Evolutionary conservation across 2,329 filamentous ascomycete species (phyloP), one percentile per base, ranked within the genome.

Genomic region (Botrytis fragariae): DNA sequence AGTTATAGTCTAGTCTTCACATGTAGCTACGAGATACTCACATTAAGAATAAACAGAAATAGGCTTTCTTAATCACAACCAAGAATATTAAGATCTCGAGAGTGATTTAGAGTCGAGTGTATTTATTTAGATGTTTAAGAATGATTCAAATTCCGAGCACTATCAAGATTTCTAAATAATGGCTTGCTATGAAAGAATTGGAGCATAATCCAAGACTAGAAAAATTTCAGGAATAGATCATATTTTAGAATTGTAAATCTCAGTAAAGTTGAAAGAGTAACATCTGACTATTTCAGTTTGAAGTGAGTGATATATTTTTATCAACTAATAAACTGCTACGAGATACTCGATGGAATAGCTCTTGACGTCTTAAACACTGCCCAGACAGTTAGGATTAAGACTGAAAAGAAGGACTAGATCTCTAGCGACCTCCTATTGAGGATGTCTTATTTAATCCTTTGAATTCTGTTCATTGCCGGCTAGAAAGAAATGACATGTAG

Each of bases 1-100:
- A 25, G 45, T 29, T 35, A 20, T 37, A 37, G 16, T 48, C 16
- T n/a, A 20, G 4, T 37, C 45, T 16, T 20, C 45, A 2, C 8
- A 20, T 25, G 9, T 67, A 72, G 61, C 62, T 73, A 32, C 29
- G 73, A 65, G 18, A 57, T 63, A 12, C 70, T 62, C 20, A 73
- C 2, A 37, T 57, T 42, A 35, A 73, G 68, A 44, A 44, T 61
- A 9, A 18, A 42, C 10, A 61, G 25, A 10, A 73, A 57, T 22
- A 62, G 62, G 32, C 59, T 69, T 65, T 54, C 12, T 54, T 25
- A 16, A 18, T n/a, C 29, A 16, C 25, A 29, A 14, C 1, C 29
- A 12, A n/a, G 16, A 3, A 54, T 29, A 29, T 54, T 0, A n/a
- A 16, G 25, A 54, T 54, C 6, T 3, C 16, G 12, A 29, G 6